Evolutionary conservation across 108 stramenopile genomes (phyloP).

Genomic region (Skeletonema tropicum): DNA sequence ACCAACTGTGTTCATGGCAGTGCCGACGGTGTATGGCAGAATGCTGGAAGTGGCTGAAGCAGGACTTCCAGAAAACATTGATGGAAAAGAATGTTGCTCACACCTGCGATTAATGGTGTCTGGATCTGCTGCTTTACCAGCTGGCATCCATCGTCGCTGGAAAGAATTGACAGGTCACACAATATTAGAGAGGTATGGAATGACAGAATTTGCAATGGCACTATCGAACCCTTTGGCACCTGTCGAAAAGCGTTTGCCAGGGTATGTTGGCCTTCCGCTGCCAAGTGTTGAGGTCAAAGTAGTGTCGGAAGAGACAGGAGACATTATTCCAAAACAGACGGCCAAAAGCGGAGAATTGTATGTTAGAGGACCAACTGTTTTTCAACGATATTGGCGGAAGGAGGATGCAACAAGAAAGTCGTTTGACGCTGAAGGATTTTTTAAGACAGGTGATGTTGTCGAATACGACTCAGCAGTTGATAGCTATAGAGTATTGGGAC

Average conservation of each 20-base stretch:
- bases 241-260: constrained; percentile 35
- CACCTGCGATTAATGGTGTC: constrained; percentile 52
- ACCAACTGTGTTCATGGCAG: constrained; percentile 39
- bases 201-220: constrained; percentile 65
- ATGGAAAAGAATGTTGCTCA: background rate
- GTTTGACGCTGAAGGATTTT: constrained; percentile 49
- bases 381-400: constrained; percentile 51
- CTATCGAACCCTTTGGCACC: constrained; percentile 51
- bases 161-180: constrained; percentile 48
- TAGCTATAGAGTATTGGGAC: constrained; percentile 53
- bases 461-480: constrained; percentile 36
- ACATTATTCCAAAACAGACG: constrained; percentile 9
- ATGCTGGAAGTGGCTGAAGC: constrained; percentile 16
- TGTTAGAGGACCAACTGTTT: constrained; percentile 55
- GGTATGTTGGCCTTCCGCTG: constrained; percentile 54
- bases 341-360: constrained; percentile 30
- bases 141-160: constrained; percentile 41
- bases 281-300: constrained; percentile 56
- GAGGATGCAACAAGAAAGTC: constrained; percentile 52
- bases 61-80: no score
- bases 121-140: constrained; percentile 56
- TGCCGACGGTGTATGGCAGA: constrained; percentile 30
- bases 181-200: constrained; percentile 61
- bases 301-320: constrained; percentile 39
- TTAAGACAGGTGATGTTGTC: constrained; percentile 56